A percentile compares a stretch with the other conserved stretches of the same genome.
These are phyloP conservation scores for Pyrenopolyporus hunteri DNA, from an alignment of 495 filamentous ascomycete genomes.

Conservation along the genomic window DNA sequence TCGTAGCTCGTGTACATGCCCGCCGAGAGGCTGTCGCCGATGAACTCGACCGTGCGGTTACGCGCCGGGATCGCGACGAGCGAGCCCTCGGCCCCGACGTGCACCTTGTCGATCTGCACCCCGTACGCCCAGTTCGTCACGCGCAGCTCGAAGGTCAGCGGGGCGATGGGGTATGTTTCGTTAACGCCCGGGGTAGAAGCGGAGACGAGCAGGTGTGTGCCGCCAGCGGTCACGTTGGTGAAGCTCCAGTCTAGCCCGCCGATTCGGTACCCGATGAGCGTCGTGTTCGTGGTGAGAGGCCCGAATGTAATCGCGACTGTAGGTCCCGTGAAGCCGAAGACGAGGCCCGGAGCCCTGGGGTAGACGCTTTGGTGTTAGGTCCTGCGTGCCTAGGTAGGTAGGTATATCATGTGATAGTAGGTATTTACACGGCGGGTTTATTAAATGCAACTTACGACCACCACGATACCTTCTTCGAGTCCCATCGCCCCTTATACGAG, in stretches of 20 bases:
- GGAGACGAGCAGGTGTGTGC: conserved; percentile 65
- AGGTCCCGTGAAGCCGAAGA: conserved; percentile 68
- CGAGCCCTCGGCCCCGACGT: conserved; percentile 54
- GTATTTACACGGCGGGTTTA: too few relatives aligned
- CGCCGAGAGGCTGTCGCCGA: conserved; percentile 64
- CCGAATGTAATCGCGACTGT: conserved; percentile 70
- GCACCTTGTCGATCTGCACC: conserved; percentile 64
- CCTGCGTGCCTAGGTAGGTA: too few relatives aligned
- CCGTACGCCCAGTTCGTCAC: conserved; percentile 74
- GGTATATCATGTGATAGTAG: background rate
- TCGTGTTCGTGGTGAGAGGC: conserved; percentile 58
- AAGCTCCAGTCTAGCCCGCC: conserved; percentile 70
- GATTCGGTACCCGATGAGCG: conserved; percentile 67
- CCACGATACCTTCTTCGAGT: conserved; percentile 69
- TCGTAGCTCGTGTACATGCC: conserved; percentile 72
- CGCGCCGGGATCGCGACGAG: conserved; percentile 60
- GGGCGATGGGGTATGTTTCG: conserved; percentile 48
- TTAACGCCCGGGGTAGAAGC: conserved; percentile 49
- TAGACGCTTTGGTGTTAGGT: background rate
- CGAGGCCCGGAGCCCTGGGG: conserved; percentile 63
- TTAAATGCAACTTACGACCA: conserved; percentile 61
- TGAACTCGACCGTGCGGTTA: conserved; percentile 65
- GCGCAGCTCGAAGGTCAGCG: conserved; percentile 58
- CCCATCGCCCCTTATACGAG: conserved; percentile 75
- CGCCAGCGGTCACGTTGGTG: conserved; percentile 67